Conservation (phyloP, 441 rosid species). For the Melianthus villosus region DNA sequence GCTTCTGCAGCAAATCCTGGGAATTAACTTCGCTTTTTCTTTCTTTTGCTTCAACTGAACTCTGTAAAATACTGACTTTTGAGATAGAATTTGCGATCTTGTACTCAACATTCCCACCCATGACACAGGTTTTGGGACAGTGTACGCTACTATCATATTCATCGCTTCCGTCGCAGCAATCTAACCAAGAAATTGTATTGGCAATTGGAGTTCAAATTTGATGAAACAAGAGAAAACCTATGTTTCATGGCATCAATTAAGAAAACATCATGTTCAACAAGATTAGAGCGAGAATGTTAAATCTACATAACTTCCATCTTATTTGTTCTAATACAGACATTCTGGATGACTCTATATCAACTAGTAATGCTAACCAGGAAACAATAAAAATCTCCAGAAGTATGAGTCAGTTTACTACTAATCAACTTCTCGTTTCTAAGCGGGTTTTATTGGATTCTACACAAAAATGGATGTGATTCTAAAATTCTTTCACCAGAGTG, state of each 20-base stretch:
- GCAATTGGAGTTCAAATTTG: neutral
- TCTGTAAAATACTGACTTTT: conserved; percentile 5
- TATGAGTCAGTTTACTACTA: neutral
- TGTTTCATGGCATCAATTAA: neutral
- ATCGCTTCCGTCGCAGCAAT: conserved; percentile 94
- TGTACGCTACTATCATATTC: conserved; percentile 40
- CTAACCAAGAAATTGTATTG: conserved; percentile 20
- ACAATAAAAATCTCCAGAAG: neutral
- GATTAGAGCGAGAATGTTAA: too few species aligned
- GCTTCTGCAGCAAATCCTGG: conserved; percentile 30
- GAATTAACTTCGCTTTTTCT: conserved; percentile 12
- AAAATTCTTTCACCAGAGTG: neutral
- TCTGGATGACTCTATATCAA: too few species aligned
- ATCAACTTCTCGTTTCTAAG: neutral
- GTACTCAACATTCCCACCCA: conserved; percentile 62
- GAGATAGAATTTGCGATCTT: conserved; percentile 21
- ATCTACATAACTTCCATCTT: too few species aligned
- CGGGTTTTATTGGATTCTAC: neutral
- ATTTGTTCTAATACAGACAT: too few species aligned
- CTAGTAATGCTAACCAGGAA: too few species aligned
- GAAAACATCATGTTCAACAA: neutral
- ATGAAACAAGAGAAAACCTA: neutral
- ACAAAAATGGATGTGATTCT: neutral
- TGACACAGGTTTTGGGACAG: conserved; percentile 64
- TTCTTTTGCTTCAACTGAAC: conserved; percentile 14